These are phyloP conservation scores for Fusarium temperatum DNA, from an alignment of 2,329 filamentous ascomycete species.

Conservation along the genomic window DNA sequence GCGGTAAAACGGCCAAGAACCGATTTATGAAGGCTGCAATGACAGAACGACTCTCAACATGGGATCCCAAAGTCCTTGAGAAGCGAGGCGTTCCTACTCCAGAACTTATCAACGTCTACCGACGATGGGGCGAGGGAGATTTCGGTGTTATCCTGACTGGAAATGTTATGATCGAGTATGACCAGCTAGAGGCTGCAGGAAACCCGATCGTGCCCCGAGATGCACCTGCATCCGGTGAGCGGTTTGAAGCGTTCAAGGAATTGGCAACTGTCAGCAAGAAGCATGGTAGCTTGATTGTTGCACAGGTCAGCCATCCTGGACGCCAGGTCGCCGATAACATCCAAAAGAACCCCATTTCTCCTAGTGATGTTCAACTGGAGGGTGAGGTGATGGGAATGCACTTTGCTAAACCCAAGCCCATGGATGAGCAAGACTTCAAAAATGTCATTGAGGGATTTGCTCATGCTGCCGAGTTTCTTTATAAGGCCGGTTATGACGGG, in stretches of 20 bases:
- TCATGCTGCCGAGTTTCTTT: constrained; percentile 67
- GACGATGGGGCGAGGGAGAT: constrained; percentile 66
- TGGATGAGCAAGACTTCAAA: constrained; percentile 63
- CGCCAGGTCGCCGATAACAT: constrained; percentile 55
- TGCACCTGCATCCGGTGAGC: constrained; percentile 60
- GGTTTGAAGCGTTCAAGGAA: constrained; percentile 69
- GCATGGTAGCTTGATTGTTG: constrained; percentile 67
- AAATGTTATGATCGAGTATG: constrained; percentile 71
- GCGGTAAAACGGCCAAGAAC: constrained; percentile 66
- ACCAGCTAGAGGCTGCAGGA: constrained; percentile 64
- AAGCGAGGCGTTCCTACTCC: constrained; percentile 56
- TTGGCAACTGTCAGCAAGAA: constrained; percentile 64
- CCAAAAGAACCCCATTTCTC: constrained; percentile 51
- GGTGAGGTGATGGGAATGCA: constrained; percentile 35
- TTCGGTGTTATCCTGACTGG: constrained; percentile 68
- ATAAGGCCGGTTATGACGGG: constrained; percentile 68
- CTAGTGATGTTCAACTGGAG: constrained; percentile 50
- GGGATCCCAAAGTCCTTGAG: constrained; percentile 61
- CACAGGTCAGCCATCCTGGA: constrained; percentile 59
- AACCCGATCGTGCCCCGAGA: constrained; percentile 67
- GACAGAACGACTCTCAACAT: constrained; percentile 71
- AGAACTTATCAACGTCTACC: constrained; percentile 63
- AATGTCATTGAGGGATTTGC: constrained; percentile 68
- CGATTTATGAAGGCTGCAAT: constrained; percentile 75
- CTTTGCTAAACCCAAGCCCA: constrained; percentile 61